Base-by-base conservation (phyloP, 2,329 filamentous ascomycete genomes). In the Aspergillus chevalieri region DNA sequence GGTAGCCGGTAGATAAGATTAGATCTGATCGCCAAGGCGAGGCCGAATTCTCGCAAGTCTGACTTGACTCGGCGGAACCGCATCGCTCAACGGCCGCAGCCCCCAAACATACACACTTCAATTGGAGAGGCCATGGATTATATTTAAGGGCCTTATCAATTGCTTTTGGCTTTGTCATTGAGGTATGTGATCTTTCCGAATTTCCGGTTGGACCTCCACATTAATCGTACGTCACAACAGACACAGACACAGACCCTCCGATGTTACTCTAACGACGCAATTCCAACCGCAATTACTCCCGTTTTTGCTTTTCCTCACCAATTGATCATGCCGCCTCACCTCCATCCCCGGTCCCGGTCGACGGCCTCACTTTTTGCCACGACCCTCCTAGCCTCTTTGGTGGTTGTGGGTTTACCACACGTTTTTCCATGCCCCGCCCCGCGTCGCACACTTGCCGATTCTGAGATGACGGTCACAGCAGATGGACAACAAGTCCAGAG, bases 341-440 rank as follows among this genome's bases (percentile, higher is more conserved):
- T 98, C 39, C 93, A 98, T 70, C 93, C 93, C 30, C 85, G 91
- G 70, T 97, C 92, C 59, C 85, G 89, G 62, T 88, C 89, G 75
- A 98, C 93, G 61, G 91, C 87, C 49, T 93, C 90, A 43, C 85
- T 98, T 52, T 98, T 98, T 75, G 90, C 89, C 46, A 89, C 87
- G n/a, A 97, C 92, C 1, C 81, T 97, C 48, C 79, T 88, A 54
- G 84, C 90, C 28, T 93, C 87, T 59, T 95, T 98, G 70, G 80
- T 95, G 55, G 91, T 98, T 54, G 93, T 98, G 47, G 89, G 83
- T 26, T 77, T 95, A 42, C 93, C 93, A 19, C 93, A 98, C 68
- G 66, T 94, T 26, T 81, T 98, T 15, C 93, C 93, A 1, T 98
- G 93, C 66, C 93, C 93, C 1, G 88, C 89, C 43, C 88, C 88